phyloP scores from a whole-genome alignment of 169 alveolate genomes.

The Plasmodium gaboni region DNA sequence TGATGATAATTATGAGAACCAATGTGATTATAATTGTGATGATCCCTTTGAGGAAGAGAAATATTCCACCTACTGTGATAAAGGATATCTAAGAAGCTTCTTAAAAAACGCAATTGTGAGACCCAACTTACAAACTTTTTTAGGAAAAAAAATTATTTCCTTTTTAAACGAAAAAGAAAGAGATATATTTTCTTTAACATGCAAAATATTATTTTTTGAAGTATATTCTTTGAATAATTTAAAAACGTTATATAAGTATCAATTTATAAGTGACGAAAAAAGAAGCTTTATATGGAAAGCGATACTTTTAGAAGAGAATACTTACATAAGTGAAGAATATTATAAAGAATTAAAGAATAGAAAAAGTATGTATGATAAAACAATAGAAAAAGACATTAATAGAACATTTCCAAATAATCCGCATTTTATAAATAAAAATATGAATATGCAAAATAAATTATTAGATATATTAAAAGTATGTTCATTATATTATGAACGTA shows the following conservation, averaged over 20 bases:
- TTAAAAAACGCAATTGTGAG: constrained; percentile 30
- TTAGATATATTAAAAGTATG: constrained; percentile 42
- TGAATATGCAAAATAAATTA: constrained; percentile 32
- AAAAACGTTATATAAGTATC: constrained; percentile 24
- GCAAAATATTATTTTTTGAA: constrained; percentile 54
- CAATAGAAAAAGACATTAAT: constrained; percentile 43
- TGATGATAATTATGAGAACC: too few species aligned
- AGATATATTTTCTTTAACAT: constrained; percentile 22
- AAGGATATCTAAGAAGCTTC: constrained; percentile 31
- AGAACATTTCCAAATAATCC: constrained; percentile 39
- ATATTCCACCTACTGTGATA: constrained; percentile 36
- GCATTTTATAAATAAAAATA: neutral
- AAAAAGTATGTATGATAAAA: constrained; percentile 22
- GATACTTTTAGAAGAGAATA: constrained; percentile 31
- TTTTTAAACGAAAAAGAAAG: constrained; percentile 67
- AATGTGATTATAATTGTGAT: too few species aligned
- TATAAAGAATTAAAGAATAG: constrained; percentile 8
- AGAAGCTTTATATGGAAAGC: constrained; percentile 46
- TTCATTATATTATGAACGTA: constrained; percentile 27
- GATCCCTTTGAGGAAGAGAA: neutral
- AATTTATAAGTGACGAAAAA: constrained; percentile 40
- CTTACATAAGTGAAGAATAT: constrained; percentile 21
- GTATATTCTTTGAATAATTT: constrained; percentile 33
- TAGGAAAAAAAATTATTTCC: constrained; percentile 46
- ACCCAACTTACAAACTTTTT: constrained; percentile 5